A percentile compares a stretch with the other conserved stretches of the same genome.
Evolutionary conservation across 257 asterid species (phyloP).

Genomic region (Cynanchum wilfordii): DNA sequence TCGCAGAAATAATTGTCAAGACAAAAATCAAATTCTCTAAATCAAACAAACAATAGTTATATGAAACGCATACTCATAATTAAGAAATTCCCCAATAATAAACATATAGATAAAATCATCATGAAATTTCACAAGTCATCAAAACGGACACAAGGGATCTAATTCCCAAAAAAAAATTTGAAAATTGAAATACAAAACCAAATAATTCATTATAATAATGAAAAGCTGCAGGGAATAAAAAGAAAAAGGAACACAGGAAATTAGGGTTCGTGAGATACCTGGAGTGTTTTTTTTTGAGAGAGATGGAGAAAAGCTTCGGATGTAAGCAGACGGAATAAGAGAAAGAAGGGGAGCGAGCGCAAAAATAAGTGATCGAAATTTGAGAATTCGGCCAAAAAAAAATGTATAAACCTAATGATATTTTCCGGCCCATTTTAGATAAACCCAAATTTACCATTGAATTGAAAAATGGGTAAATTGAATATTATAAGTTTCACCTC

Average conservation of each 20-base stretch:
- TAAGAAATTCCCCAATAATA: background rate
- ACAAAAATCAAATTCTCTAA: background rate
- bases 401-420: no score
- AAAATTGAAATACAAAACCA: background rate
- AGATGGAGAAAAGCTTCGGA: background rate
- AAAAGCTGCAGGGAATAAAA: background rate
- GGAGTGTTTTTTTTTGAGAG: background rate
- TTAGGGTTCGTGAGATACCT: slow-evolving; percentile 2
- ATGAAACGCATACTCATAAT: background rate
- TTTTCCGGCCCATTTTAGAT: no score
- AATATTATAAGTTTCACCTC: no score
- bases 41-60: background rate
- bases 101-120: background rate
- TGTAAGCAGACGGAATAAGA: background rate
- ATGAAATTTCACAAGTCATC: background rate
- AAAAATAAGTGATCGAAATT: background rate
- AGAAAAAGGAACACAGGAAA: background rate
- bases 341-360: background rate
- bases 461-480: no score
- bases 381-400: background rate
- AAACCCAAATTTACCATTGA: no score
- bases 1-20: background rate
- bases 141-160: background rate
- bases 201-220: background rate
- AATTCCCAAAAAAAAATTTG: no score